A percentile compares a stretch with the other conserved stretches of the same genome.
These are phyloP conservation scores for Rhizophlyctis rosea DNA, from an alignment of 192 early-diverging fungal genomes.

Conservation along the genomic window DNA sequence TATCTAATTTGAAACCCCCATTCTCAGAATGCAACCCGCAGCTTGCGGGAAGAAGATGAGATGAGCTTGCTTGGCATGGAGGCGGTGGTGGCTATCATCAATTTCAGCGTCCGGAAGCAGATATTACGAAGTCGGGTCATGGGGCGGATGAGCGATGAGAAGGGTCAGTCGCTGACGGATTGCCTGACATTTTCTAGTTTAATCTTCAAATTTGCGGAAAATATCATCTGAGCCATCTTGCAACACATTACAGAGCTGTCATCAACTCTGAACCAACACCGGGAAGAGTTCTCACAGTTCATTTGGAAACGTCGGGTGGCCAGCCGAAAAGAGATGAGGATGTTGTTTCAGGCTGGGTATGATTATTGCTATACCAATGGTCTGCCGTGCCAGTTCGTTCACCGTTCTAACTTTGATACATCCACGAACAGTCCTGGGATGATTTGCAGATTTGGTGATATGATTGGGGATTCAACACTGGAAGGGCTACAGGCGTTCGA, in stretches of 20 bases:
- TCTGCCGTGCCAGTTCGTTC: slow-evolving; percentile 3
- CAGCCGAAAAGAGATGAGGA: slow-evolving; percentile 38
- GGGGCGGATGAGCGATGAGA: slow-evolving; percentile 52
- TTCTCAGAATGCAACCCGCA: slow-evolving; percentile 36
- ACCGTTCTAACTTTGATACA: neutral
- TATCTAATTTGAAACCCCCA: neutral
- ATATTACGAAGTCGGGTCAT: slow-evolving; percentile 42
- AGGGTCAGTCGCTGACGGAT: slow-evolving; percentile 37
- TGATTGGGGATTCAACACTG: slow-evolving; percentile 37
- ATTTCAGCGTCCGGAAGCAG: slow-evolving; percentile 40
- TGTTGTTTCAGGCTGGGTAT: slow-evolving; percentile 50
- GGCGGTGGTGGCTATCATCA: slow-evolving; percentile 50
- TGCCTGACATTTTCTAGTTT: too few relatives aligned
- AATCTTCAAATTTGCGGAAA: too few relatives aligned
- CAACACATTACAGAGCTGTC: slow-evolving; percentile 43
- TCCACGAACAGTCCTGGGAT: slow-evolving; percentile 42
- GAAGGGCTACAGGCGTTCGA: slow-evolving; percentile 47
- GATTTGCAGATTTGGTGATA: slow-evolving; percentile 51
- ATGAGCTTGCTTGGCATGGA: slow-evolving; percentile 48
- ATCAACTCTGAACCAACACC: slow-evolving; percentile 42
- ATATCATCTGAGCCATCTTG: too few relatives aligned
- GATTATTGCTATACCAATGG: neutral
- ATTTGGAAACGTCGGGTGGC: slow-evolving; percentile 51
- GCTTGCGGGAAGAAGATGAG: slow-evolving; percentile 46
- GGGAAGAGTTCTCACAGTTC: slow-evolving; percentile 54